Conservation (phyloP, 768 basidiomycete species). For the Hericium rajendrae region DNA sequence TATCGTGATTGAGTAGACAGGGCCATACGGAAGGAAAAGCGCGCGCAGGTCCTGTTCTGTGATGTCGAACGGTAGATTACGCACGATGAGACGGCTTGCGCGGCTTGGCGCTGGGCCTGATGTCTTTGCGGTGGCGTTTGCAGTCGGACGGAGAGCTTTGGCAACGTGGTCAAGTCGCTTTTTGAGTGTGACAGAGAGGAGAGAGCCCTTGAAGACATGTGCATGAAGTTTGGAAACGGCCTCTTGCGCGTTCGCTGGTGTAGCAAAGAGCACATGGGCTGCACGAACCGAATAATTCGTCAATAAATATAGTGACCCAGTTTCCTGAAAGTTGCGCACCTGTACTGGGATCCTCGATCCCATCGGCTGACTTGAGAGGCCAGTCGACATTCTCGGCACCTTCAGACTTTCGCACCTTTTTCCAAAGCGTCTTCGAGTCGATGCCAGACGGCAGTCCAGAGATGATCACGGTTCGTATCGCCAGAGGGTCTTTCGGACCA, state of each 20-base stretch:
- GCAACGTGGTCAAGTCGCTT: slow-evolving; percentile 66
- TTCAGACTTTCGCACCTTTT: slow-evolving; percentile 72
- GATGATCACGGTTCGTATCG: slow-evolving; percentile 72
- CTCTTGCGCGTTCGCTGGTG: slow-evolving; percentile 54
- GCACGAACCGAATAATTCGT: not conserved
- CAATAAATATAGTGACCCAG: not conserved
- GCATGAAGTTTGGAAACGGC: slow-evolving; percentile 80
- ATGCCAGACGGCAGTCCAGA: slow-evolving; percentile 60
- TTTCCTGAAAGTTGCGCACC: slow-evolving; percentile 28
- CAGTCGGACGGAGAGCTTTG: slow-evolving; percentile 26
- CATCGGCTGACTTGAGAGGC: slow-evolving; percentile 39
- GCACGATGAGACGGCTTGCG: slow-evolving; percentile 77
- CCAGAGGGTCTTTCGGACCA: slow-evolving; percentile 57
- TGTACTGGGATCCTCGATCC: slow-evolving; percentile 38
- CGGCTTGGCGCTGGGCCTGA: slow-evolving; percentile 47
- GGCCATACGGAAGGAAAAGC: slow-evolving; percentile 79
- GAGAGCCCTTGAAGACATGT: slow-evolving; percentile 82
- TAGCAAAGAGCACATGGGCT: slow-evolving; percentile 71
- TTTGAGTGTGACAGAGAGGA: slow-evolving; percentile 84
- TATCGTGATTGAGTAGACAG: slow-evolving; percentile 78
- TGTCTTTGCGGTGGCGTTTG: slow-evolving; percentile 20
- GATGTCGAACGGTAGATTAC: slow-evolving; percentile 81
- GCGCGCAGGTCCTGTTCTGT: slow-evolving; percentile 80
- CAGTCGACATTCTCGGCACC: slow-evolving; percentile 73
- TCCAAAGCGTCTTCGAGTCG: slow-evolving; percentile 67